phyloP scores from a whole-genome alignment of 257 asterid genomes.

The Phtheirospermum japonicum region DNA sequence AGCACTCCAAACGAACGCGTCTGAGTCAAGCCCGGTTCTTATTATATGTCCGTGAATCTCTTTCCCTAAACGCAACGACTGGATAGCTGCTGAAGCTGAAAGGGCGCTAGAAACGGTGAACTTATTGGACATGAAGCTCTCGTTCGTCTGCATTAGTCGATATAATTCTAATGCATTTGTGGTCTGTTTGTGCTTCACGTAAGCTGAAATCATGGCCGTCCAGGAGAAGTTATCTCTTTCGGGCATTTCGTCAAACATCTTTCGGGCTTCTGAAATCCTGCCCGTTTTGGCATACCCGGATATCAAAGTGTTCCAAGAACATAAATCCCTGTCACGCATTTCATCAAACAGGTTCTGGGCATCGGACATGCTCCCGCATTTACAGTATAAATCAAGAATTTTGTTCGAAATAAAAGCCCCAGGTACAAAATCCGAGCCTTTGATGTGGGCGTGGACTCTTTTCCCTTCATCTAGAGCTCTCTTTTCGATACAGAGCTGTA shows the following conservation, averaged over 20 bases:
- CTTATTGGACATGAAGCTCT: slow-evolving; percentile 31
- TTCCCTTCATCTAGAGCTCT: slow-evolving; percentile 60
- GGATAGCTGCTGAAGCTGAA: slow-evolving; percentile 66
- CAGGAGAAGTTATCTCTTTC: slow-evolving; percentile 46
- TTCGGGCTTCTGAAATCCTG: slow-evolving; percentile 46
- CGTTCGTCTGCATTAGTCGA: slow-evolving; percentile 55
- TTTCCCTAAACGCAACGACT: slow-evolving; percentile 55
- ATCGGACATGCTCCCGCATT: slow-evolving; percentile 51
- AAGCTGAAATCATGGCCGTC: slow-evolving; percentile 53
- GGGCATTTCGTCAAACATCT: slow-evolving; percentile 66
- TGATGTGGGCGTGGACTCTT: slow-evolving; percentile 46
- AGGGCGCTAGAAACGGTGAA: slow-evolving; percentile 68
- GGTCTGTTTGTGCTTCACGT: slow-evolving; percentile 54
- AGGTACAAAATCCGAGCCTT: slow-evolving; percentile 44
- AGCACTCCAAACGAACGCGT: slow-evolving; percentile 73
- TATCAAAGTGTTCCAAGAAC: slow-evolving; percentile 28
- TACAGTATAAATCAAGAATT: slow-evolving; percentile 60
- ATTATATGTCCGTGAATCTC: slow-evolving; percentile 69
- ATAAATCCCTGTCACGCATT: slow-evolving; percentile 57
- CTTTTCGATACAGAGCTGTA: slow-evolving; percentile 49
- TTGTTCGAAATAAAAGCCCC: slow-evolving; percentile 57
- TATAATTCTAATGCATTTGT: slow-evolving; percentile 54
- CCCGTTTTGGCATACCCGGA: slow-evolving; percentile 56
- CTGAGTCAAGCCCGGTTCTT: slow-evolving; percentile 61
- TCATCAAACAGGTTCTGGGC: slow-evolving; percentile 56